phyloP scores from a whole-genome alignment of 768 basidiomycete genomes.

The Rhodotorula kratochvilovae region DNA sequence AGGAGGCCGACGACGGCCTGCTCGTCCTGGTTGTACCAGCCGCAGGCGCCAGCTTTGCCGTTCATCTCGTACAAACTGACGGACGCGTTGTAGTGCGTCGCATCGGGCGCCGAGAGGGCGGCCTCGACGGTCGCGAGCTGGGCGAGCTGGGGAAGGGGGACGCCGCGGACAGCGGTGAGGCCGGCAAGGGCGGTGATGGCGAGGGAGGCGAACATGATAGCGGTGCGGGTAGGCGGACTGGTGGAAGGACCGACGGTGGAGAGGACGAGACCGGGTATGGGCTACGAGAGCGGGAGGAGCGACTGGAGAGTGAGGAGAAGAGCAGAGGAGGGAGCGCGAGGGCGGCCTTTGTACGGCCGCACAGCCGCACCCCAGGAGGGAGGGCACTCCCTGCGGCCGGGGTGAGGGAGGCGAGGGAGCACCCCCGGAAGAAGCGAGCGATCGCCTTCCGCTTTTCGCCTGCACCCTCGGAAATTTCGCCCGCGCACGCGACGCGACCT shows the following conservation, averaged over 20 bases:
- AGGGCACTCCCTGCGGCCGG: too few relatives aligned
- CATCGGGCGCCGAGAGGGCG: slow-evolving; percentile 23
- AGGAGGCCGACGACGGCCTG: slow-evolving; percentile 54
- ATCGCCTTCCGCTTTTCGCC: too few relatives aligned
- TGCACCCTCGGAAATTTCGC: too few relatives aligned
- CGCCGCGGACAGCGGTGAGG: slow-evolving; percentile 15
- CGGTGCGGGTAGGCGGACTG: too few relatives aligned
- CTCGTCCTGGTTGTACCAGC: slow-evolving; percentile 55
- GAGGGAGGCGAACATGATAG: slow-evolving; percentile 31
- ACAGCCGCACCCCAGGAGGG: too few relatives aligned
- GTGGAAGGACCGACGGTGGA: not conserved
- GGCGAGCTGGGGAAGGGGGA: not conserved
- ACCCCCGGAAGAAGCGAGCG: too few relatives aligned
- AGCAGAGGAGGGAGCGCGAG: not conserved
- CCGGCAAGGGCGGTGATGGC: slow-evolving; percentile 35
- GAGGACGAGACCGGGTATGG: not conserved
- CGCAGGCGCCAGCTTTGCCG: slow-evolving; percentile 76
- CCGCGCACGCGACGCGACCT: too few relatives aligned
- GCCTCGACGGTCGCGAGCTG: slow-evolving; percentile 20
- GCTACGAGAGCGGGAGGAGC: not conserved
- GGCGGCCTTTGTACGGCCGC: too few relatives aligned
- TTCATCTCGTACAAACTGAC: slow-evolving; percentile 49
- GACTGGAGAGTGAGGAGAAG: not conserved
- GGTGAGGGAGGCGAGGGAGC: too few relatives aligned
- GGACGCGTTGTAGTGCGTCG: slow-evolving; percentile 14